These are phyloP conservation scores for Penicillium coffeae DNA, from an alignment of 495 filamentous ascomycete genomes.

Conservation along the genomic window DNA sequence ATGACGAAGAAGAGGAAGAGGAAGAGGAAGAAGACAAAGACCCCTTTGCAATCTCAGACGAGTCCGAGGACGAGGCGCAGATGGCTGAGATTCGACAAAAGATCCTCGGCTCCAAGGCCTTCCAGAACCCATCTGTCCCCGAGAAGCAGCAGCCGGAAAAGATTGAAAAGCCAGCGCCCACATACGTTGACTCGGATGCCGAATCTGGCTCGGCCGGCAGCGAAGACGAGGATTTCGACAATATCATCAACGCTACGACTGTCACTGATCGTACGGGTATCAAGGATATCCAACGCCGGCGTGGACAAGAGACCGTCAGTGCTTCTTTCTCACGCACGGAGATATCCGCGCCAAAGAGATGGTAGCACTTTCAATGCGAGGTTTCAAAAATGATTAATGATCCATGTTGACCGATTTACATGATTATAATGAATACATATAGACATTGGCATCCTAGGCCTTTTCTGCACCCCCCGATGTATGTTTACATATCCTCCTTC, in stretches of 20 bases:
- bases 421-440: not conserved
- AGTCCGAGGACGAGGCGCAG: slow-evolving; percentile 77
- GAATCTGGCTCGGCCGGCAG: slow-evolving; percentile 70
- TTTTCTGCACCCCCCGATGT: no score
- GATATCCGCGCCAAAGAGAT: slow-evolving; percentile 57
- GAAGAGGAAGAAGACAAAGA: slow-evolving; percentile 54
- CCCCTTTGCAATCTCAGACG: slow-evolving; percentile 69
- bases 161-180: slow-evolving; percentile 46
- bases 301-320: slow-evolving; percentile 42
- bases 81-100: slow-evolving; percentile 87
- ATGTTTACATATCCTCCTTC: no score
- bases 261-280: slow-evolving; percentile 80
- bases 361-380: slow-evolving; percentile 25
- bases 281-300: slow-evolving; percentile 51
- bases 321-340: slow-evolving; percentile 61
- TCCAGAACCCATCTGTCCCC: slow-evolving; percentile 57
- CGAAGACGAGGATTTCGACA: slow-evolving; percentile 73
- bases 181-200: slow-evolving; percentile 62
- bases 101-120: slow-evolving; percentile 81
- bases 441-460: no score
- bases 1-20: slow-evolving; percentile 37
- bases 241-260: slow-evolving; percentile 84
- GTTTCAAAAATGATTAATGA: not conserved
- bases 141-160: slow-evolving; percentile 54
- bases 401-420: not conserved